Evolutionary conservation across 2,329 filamentous ascomycete species (phyloP), one percentile per base, ranked within the genome.

Genomic region (Botrytis elliptica): DNA sequence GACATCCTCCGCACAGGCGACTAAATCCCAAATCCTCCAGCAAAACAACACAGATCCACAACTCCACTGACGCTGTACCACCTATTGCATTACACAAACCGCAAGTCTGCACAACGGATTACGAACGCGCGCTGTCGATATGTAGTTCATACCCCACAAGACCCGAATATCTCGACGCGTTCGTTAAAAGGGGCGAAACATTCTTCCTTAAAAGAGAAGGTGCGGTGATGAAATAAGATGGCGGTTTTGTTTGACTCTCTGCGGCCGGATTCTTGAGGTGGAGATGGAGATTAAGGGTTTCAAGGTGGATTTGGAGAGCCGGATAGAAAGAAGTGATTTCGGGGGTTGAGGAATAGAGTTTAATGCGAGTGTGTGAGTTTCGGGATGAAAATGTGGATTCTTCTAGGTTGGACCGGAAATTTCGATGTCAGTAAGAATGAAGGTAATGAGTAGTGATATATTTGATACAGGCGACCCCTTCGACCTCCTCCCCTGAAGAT

Each of bases 61-160:
- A 83, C 74, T 73, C 81, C 16, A 77, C 79, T 33, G 81, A 82
- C 9, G 80, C 81, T 9, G 78, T 79, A 1, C 76, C 76, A 25
- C 73, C 83, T 4, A 79, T 83, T 16, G 76, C 78, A 66, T 75
- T 81, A 65, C 79, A 81, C 9, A 80, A 78, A 5, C 78, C 81
- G 4, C 62, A 74, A 12, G 76, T 75, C 12, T 83, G 82, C 68
- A 76, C 75, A 3, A 80, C 81, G 1, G 81, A 82, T 10, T 83
- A 81, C 71, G 82, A 83, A 66, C 82, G 81, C 72, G 77, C 82
- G 1, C 76, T 83, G 7, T 82, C 83, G 40, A 77, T 81, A 33
- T 33, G 33, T 33, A 22, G 79, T 78, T 16, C 81, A 83, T 66
- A 78, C 79, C 66, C 46, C 5, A 44, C 42, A 6, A 36, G 52